These are phyloP conservation scores for Blakeslea trispora DNA, from an alignment of 371 early-diverging fungal species.

Conservation along the genomic window DNA sequence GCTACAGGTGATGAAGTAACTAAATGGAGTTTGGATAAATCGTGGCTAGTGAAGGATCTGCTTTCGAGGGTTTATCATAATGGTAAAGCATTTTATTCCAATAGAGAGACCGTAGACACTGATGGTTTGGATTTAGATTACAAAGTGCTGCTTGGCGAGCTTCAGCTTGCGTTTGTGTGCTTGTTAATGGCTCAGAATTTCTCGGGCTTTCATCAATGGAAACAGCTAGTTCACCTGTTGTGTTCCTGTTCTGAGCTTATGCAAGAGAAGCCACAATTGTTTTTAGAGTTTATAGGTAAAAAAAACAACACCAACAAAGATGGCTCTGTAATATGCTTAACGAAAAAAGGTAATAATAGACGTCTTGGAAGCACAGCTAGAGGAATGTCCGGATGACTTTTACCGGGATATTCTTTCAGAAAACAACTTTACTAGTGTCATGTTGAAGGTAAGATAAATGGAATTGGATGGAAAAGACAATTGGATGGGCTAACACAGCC, in stretches of 20 bases:
- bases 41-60: conserved; percentile 71
- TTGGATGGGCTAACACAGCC: no score
- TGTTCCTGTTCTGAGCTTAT: conserved; percentile 68
- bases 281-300: conserved; percentile 64
- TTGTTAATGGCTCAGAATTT: conserved; percentile 84
- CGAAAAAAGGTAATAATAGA: conserved; percentile 31
- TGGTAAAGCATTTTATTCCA: conserved; percentile 31
- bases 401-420: conserved; percentile 72
- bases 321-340: conserved; percentile 7
- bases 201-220: conserved; percentile 91
- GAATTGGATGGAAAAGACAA: no score
- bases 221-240: conserved; percentile 71
- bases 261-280: conserved; percentile 40
- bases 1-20: conserved; percentile 75
- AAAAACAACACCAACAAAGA: no score
- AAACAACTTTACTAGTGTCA: conserved; percentile 66
- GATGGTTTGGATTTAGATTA: conserved; percentile 25
- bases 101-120: neutral
- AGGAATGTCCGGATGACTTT: conserved; percentile 83
- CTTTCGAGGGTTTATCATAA: conserved; percentile 45
- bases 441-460: conserved; percentile 63
- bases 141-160: conserved; percentile 68
- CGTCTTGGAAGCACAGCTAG: conserved; percentile 63
- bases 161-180: conserved; percentile 82
- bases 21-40: conserved; percentile 88